phyloP scores from a whole-genome alignment of 176 grass and related monocot genomes.

The Carex cristatella region DNA sequence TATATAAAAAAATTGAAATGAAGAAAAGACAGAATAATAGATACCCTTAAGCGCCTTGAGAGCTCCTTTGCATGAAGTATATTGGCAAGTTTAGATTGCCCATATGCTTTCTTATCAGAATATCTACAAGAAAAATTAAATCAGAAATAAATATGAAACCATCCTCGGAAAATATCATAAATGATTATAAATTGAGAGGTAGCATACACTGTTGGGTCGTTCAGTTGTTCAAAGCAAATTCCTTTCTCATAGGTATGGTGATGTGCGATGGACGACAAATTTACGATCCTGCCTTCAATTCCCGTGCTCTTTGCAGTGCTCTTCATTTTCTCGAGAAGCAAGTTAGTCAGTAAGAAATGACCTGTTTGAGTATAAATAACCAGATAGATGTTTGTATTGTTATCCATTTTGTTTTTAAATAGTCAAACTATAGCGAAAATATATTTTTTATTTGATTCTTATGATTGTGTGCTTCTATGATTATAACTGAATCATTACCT shows the following conservation, averaged over 20 bases:
- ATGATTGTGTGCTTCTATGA: neutral
- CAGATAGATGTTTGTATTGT: conserved; percentile 8
- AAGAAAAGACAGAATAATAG: neutral
- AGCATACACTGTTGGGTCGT: conserved; percentile 54
- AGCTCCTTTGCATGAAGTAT: conserved; percentile 85
- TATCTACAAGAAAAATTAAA: conserved; percentile 45
- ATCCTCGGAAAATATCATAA: neutral
- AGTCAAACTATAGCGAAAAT: neutral
- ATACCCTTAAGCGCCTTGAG: conserved; percentile 67
- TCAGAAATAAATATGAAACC: conserved; percentile 16
- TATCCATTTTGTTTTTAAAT: neutral
- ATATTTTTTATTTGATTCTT: neutral
- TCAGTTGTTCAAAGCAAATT: conserved; percentile 67
- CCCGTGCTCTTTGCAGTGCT: conserved; percentile 53
- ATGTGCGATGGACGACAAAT: conserved; percentile 86
- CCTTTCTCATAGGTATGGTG: conserved; percentile 60
- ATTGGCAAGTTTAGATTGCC: conserved; percentile 94
- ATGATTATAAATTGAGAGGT: neutral
- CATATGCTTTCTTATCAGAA: conserved; percentile 79
- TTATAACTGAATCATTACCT: conserved; percentile 32
- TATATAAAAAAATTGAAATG: neutral
- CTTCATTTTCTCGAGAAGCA: conserved; percentile 91
- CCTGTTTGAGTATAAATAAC: conserved; percentile 39
- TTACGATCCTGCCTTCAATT: conserved; percentile 80
- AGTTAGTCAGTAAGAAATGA: conserved; percentile 86